A percentile compares a stretch with the other conserved stretches of the same genome.
Conservation (phyloP, 208 protist species). For the Novymonas esmeraldas region DNA sequence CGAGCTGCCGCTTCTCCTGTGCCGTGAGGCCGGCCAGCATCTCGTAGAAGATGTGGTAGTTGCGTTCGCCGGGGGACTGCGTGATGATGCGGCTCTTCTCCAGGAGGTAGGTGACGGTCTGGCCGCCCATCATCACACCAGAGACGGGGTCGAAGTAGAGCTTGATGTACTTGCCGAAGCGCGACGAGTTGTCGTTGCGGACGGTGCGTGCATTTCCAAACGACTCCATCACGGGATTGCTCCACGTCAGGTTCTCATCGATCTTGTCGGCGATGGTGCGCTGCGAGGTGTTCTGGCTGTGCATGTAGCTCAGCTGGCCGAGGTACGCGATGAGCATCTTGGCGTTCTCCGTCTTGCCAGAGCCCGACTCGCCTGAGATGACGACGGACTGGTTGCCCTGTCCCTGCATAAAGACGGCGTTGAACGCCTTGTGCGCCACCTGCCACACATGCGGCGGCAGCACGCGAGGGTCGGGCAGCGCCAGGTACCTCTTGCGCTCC, state of each 20-base stretch:
- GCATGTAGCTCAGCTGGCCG: slow-evolving; percentile 77
- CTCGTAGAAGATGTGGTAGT: slow-evolving; percentile 98
- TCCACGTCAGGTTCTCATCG: slow-evolving; percentile 76
- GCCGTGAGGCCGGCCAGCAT: slow-evolving; percentile 84
- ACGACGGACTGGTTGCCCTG: slow-evolving; percentile 90
- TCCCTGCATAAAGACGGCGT: slow-evolving; percentile 72
- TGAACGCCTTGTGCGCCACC: slow-evolving; percentile 86
- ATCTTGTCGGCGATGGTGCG: slow-evolving; percentile 70
- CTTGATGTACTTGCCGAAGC: slow-evolving; percentile 96
- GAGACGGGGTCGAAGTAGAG: slow-evolving; percentile 89
- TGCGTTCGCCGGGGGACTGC: slow-evolving; percentile 91
- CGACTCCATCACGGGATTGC: slow-evolving; percentile 94
- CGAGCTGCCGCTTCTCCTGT: slow-evolving; percentile 71
- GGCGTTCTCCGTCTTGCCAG: slow-evolving; percentile 95
- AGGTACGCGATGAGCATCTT: slow-evolving; percentile 91
- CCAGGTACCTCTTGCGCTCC: slow-evolving; percentile 78
- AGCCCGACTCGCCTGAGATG: slow-evolving; percentile 95
- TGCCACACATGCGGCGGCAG: slow-evolving; percentile 93
- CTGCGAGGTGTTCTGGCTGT: slow-evolving; percentile 73
- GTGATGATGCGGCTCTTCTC: slow-evolving; percentile 94
- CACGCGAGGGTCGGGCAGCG: slow-evolving; percentile 44
- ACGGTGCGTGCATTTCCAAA: slow-evolving; percentile 95
- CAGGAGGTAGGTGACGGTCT: slow-evolving; percentile 92
- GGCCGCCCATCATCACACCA: slow-evolving; percentile 86
- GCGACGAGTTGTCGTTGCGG: slow-evolving; percentile 94